Evolutionary conservation across 2,329 filamentous ascomycete species (phyloP).

Genomic region (Raffaelea deltoideospora): DNA sequence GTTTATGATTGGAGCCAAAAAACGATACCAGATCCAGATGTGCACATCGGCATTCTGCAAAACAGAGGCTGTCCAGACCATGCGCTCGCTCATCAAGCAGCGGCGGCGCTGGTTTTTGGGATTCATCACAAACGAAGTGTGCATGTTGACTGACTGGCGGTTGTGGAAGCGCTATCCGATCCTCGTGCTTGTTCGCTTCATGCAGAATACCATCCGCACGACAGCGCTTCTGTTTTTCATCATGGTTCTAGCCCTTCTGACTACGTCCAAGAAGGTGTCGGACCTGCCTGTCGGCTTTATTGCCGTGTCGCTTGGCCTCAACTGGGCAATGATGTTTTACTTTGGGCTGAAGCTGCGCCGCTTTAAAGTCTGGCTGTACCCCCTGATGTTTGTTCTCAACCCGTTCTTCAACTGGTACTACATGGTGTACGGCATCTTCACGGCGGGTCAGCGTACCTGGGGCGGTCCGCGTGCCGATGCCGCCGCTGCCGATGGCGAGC

Average conservation of each 20-base stretch:
- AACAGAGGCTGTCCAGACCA: slow-evolving; percentile 88
- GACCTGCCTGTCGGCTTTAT: slow-evolving; percentile 89
- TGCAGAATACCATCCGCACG: slow-evolving; percentile 92
- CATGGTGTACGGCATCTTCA: slow-evolving; percentile 95
- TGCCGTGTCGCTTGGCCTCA: slow-evolving; percentile 77
- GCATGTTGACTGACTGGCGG: slow-evolving; percentile 90
- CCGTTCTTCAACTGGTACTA: slow-evolving; percentile 98
- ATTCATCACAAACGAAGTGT: slow-evolving; percentile 95
- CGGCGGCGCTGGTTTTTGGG: slow-evolving; percentile 91
- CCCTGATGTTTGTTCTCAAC: slow-evolving; percentile 87
- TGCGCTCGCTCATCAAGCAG: slow-evolving; percentile 77
- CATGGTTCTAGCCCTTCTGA: slow-evolving; percentile 73
- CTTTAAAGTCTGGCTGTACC: slow-evolving; percentile 91
- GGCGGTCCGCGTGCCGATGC: slow-evolving; percentile 86
- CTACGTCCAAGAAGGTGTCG: slow-evolving; percentile 61
- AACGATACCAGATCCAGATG: slow-evolving; percentile 92
- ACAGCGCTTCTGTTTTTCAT: slow-evolving; percentile 91
- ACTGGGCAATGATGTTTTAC: slow-evolving; percentile 93
- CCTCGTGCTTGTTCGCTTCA: slow-evolving; percentile 72
- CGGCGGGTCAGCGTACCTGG: slow-evolving; percentile 88
- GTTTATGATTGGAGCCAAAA: slow-evolving; percentile 94
- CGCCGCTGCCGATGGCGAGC: slow-evolving; percentile 55
- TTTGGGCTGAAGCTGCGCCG: slow-evolving; percentile 76
- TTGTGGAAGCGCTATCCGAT: slow-evolving; percentile 86
- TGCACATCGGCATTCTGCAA: slow-evolving; percentile 97